These are phyloP conservation scores for Gamsiella multidivaricata DNA, from an alignment of 192 early-diverging fungal genomes.

Conservation along the genomic window DNA sequence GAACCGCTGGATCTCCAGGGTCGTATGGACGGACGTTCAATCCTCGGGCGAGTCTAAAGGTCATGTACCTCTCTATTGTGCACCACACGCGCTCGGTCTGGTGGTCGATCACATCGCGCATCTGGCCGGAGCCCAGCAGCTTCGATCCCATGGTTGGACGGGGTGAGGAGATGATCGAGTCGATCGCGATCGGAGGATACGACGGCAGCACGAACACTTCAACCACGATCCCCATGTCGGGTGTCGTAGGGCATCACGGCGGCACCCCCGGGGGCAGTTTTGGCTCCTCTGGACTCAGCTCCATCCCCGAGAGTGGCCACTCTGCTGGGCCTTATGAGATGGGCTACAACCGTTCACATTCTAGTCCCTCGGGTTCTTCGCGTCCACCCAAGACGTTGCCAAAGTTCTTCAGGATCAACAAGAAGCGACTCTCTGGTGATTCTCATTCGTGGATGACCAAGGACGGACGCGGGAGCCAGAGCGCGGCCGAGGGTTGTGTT, in stretches of 20 bases:
- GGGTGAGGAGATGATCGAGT: slow-evolving; percentile 32
- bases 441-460: slow-evolving; percentile 33
- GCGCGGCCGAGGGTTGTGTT: slow-evolving; percentile 29
- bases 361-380: slow-evolving; percentile 4
- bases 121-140: slow-evolving; percentile 41
- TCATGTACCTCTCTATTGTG: slow-evolving; percentile 38
- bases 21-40: slow-evolving; percentile 30
- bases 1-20: slow-evolving; percentile 20
- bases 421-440: slow-evolving; percentile 48
- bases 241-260: slow-evolving; percentile 14
- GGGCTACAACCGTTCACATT: slow-evolving; percentile 30
- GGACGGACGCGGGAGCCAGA: slow-evolving; percentile 16
- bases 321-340: slow-evolving; percentile 12
- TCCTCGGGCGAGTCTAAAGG: slow-evolving; percentile 34
- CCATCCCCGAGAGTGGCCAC: slow-evolving; percentile 26
- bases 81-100: slow-evolving; percentile 43
- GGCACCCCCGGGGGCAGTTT: slow-evolving; percentile 36
- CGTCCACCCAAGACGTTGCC: slow-evolving; percentile 30
- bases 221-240: slow-evolving; percentile 19
- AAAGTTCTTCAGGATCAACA: slow-evolving; percentile 45
- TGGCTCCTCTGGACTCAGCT: slow-evolving; percentile 23
- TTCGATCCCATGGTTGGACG: slow-evolving; percentile 1
- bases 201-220: slow-evolving; percentile 25
- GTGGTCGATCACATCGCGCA: slow-evolving; percentile 36
- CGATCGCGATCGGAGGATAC: slow-evolving; percentile 41